A percentile compares a stretch with the other conserved stretches of the same genome.
Conservation (phyloP, 495 filamentous ascomycete species). For the Hypoxylon perforatum region DNA sequence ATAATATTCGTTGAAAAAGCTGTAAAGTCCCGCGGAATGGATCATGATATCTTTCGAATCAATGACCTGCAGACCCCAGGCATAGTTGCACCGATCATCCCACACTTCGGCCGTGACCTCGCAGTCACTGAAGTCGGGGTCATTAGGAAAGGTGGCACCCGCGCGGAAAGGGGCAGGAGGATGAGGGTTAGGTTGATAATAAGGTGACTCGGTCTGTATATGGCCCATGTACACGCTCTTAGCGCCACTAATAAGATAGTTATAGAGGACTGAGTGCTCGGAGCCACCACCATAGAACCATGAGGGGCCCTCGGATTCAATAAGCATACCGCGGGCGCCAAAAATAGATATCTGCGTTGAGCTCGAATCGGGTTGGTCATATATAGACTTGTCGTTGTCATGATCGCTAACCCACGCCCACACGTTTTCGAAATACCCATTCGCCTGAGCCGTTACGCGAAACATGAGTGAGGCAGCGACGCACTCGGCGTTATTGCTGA, state of each 20-base stretch:
- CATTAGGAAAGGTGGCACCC: conserved; percentile 29
- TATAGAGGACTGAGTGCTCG: conserved; percentile 76
- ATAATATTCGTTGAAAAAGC: conserved; percentile 71
- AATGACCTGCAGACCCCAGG: conserved; percentile 72
- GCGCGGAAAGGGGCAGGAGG: conserved; percentile 56
- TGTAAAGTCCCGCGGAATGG: conserved; percentile 76
- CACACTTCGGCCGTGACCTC: no score
- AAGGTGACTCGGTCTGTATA: conserved; percentile 77
- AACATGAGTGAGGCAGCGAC: conserved; percentile 71
- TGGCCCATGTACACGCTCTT: conserved; percentile 65
- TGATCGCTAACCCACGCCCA: conserved; percentile 70
- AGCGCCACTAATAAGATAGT: conserved; percentile 72
- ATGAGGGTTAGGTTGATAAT: conserved; percentile 75
- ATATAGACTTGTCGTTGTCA: not conserved
- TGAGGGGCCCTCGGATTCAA: conserved; percentile 55
- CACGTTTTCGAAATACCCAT: conserved; percentile 74
- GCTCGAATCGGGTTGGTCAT: conserved; percentile 63
- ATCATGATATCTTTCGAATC: conserved; percentile 65
- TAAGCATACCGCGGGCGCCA: conserved; percentile 66
- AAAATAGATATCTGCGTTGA: no score
- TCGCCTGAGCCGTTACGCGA: conserved; percentile 67
- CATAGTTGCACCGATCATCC: no score
- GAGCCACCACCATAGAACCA: conserved; percentile 71
- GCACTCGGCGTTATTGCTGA: conserved; percentile 48
- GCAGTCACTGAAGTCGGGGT: conserved; percentile 60